Conservation (phyloP, 2,329 filamentous ascomycete species). For the Geosmithia morbida region DNA sequence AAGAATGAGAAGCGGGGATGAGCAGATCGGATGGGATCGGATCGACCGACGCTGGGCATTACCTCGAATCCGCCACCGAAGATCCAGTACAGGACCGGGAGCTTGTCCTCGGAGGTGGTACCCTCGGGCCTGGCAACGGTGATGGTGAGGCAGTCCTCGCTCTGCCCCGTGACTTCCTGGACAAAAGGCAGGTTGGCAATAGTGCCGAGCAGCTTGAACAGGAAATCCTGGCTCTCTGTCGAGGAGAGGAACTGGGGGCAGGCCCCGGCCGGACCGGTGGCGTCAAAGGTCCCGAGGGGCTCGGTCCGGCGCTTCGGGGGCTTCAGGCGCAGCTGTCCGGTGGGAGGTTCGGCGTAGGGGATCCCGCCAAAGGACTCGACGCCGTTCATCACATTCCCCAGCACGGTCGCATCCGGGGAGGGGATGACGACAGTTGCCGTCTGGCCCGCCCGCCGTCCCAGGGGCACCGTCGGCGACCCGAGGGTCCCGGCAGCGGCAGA, state of each 20-base stretch:
- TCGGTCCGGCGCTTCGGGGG: conserved; percentile 46
- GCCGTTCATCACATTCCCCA: conserved; percentile 26
- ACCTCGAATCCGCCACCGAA: conserved; percentile 34
- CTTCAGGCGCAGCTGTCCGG: conserved; percentile 50
- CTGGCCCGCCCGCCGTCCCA: background rate
- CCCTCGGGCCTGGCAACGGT: conserved; percentile 30
- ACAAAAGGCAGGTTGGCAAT: conserved; percentile 28
- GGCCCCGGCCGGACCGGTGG: conserved; percentile 39
- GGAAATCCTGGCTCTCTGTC: conserved; percentile 17
- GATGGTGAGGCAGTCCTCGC: conserved; percentile 37
- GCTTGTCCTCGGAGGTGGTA: conserved; percentile 22
- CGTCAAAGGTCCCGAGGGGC: conserved; percentile 41
- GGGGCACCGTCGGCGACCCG: background rate
- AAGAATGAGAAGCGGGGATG: no score
- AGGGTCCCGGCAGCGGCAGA: background rate
- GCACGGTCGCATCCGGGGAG: conserved; percentile 6
- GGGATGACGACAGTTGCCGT: conserved; percentile 7
- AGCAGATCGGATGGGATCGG: no score
- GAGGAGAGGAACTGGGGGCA: conserved; percentile 51
- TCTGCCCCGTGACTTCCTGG: conserved; percentile 22
- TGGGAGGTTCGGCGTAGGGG: conserved; percentile 58
- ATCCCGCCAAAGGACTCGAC: conserved; percentile 63
- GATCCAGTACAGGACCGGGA: conserved; percentile 44
- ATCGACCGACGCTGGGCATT: background rate
- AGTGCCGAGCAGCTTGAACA: conserved; percentile 20